Evolutionary conservation across 2,329 filamentous ascomycete species (phyloP).

Genomic region (Hypocrella siamensis): DNA sequence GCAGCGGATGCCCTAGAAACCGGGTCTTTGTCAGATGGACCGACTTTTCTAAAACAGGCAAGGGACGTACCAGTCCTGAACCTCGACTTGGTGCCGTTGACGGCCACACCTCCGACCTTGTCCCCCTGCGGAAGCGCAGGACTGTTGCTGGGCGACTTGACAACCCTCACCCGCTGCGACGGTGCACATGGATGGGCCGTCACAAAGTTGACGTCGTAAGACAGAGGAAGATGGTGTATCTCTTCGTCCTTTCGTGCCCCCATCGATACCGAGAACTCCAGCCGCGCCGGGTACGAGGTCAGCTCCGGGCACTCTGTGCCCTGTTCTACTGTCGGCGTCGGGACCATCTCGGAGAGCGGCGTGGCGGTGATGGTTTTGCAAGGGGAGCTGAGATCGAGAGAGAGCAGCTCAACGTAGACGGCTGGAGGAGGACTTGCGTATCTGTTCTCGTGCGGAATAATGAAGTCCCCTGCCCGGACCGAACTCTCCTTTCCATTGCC

Average conservation of each 20-base stretch:
- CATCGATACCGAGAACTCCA: constrained; percentile 19
- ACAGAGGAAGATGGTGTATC: constrained; percentile 27
- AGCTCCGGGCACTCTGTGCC: constrained; percentile 16
- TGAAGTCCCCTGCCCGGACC: constrained; percentile 45
- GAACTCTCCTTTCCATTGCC: constrained; percentile 39
- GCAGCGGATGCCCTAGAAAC: constrained; percentile 41
- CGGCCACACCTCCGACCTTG: constrained; percentile 27
- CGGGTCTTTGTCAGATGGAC: constrained; percentile 6
- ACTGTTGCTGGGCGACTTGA: constrained; percentile 41
- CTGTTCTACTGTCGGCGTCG: constrained; percentile 20
- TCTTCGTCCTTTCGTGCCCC: constrained; percentile 24
- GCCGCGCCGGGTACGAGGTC: constrained; percentile 17
- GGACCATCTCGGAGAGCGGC: constrained; percentile 24
- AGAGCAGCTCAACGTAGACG: constrained; percentile 31
- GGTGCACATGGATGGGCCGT: constrained; percentile 50
- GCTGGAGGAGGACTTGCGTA: constrained; percentile 31
- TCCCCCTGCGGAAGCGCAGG: constrained; percentile 41
- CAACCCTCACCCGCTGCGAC: constrained; percentile 37
- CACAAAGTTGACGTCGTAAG: constrained; percentile 47
- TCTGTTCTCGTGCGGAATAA: constrained; percentile 40
- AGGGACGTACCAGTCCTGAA: constrained; percentile 27
- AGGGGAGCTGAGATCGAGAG: constrained; percentile 30
- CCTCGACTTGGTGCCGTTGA: constrained; percentile 28
- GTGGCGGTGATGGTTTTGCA: constrained; percentile 28
- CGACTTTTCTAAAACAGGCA: not conserved